Evolutionary conservation across 495 filamentous ascomycete species (phyloP), one percentile per base, ranked within the genome.

Genomic region (Aspergillus homomorphus): DNA sequence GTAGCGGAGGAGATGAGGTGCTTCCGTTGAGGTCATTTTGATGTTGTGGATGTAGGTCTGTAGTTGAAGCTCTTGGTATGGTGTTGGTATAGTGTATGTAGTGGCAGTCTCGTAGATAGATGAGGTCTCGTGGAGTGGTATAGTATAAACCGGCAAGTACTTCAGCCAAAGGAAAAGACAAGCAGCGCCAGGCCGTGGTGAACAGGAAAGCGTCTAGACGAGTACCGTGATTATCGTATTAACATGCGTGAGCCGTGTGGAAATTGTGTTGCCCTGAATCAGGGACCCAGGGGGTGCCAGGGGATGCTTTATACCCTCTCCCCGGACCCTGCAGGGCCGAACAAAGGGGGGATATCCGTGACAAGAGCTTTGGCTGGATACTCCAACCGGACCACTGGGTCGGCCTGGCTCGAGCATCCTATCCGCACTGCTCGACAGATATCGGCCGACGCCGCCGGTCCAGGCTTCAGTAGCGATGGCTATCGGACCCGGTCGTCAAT

Each of bases 1-100:
- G 44, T 57, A 51, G 14, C 61, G 57, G 46, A 59, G 45, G 48
- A 55, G 9, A 9, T 41, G 45, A 23, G 60, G 51, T 8, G 46
- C 51, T 23, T 51, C 38, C 42, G 41, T 43, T n/a, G 26, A 43
- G 42, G 33, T 14, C 18, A 54, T 59, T 10, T 20, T 22, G 16
- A 8, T 30, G 23, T 44, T 7, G 49, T 50, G 14, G 6, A 43
- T 15, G 18, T 30, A 23, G 30, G 15, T 22, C 33, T 21, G 52
- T 18, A 21, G 22, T 24, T 19, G 24, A n/a, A 14, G 55, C 42
- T 5, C 14, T 16, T 14, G 26, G 22, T 26, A 15, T 50, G 33
- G 10, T 6, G 12, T 9, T 9, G 2, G 33, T 38, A 12, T 4
- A 12, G 6, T 50, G 21, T 10, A 50, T 23, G 19, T 48, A 22